Percentiles rank a stretch among this genome's conserved stretches.
Evolutionary conservation across 176 grass and related monocot genomes (phyloP).

Genomic region (barley (Hordeum vulgare)): MorexV3_pseudomolecules_assembly NC_058518.1:272592377-272592876

Average conservation of each 20-base stretch:
- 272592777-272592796: background rate
- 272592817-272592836: background rate
- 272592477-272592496: constrained; percentile 59
- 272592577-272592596: constrained; percentile 85
- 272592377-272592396: constrained; percentile 21
- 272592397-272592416: constrained; percentile 88
- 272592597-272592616: constrained; percentile 76
- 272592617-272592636: constrained; percentile 95
- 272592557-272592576: constrained; percentile 14
- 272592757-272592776: constrained; percentile 11
- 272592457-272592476: constrained; percentile 75
- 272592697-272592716: constrained; percentile 87
- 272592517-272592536: constrained; percentile 20
- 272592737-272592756: constrained; percentile 9
- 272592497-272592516: constrained; percentile 61
- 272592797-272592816: background rate
- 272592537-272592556: background rate
- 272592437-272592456: constrained; percentile 54
- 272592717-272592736: constrained; percentile 39
- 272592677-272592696: constrained; percentile 90
- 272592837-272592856: background rate
- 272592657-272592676: constrained; percentile 99
- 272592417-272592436: constrained; percentile 68
- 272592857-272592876: constrained; percentile 3
- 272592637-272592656: constrained; percentile 87